These are phyloP conservation scores for Rhodotorula diobovata DNA, from an alignment of 768 basidiomycete genomes.

Conservation along the genomic window DNA sequence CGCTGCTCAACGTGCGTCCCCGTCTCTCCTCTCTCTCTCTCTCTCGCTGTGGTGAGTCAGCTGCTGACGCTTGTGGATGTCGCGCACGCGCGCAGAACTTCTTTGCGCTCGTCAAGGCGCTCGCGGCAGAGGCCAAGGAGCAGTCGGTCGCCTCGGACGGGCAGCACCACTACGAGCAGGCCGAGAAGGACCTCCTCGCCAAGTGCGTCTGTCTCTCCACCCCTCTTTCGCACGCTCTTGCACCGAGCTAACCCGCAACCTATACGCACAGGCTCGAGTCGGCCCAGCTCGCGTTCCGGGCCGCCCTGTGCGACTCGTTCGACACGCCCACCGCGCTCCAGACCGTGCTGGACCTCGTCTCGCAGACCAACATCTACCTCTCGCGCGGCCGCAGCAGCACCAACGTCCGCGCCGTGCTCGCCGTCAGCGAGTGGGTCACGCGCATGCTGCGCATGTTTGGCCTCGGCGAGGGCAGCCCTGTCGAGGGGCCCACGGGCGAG, in stretches of 20 bases:
- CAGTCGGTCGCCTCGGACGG: slow-evolving; percentile 45
- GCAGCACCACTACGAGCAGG: slow-evolving; percentile 49
- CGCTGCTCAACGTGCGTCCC: slow-evolving; percentile 66
- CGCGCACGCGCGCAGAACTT: slow-evolving; percentile 65
- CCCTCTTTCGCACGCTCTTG: background rate
- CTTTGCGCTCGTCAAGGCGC: slow-evolving; percentile 79
- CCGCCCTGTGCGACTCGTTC: slow-evolving; percentile 90
- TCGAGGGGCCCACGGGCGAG: slow-evolving; percentile 51
- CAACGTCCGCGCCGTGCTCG: slow-evolving; percentile 60
- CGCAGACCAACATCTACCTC: slow-evolving; percentile 81
- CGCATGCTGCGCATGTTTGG: slow-evolving; percentile 55
- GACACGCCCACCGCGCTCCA: slow-evolving; percentile 82
- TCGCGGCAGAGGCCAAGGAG: slow-evolving; percentile 57
- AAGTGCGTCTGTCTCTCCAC: slow-evolving; percentile 52
- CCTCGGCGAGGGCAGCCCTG: slow-evolving; percentile 56
- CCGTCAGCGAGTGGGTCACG: slow-evolving; percentile 54
- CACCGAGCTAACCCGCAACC: no score
- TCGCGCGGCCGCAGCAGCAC: slow-evolving; percentile 44
- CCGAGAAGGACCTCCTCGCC: slow-evolving; percentile 64
- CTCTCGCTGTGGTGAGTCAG: background rate
- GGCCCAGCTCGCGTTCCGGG: slow-evolving; percentile 72
- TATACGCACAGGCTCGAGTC: slow-evolving; percentile 62
- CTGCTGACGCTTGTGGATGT: background rate
- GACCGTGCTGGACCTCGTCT: slow-evolving; percentile 72
- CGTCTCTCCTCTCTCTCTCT: background rate